Conservation (phyloP, 1,139 yeast genomes). For the Hansenula lynferdii region DNA sequence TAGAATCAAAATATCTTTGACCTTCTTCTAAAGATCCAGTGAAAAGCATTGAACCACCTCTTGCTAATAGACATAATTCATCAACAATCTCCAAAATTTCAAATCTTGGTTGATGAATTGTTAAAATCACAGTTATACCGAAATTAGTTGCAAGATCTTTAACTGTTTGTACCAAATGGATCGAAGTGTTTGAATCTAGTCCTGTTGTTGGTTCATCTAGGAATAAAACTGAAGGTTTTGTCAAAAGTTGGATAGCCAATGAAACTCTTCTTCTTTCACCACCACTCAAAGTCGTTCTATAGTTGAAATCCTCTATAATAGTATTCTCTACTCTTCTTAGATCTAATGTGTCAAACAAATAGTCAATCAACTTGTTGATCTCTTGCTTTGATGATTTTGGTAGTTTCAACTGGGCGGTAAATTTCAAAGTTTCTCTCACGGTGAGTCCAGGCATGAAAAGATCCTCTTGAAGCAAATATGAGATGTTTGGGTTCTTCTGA, state of each 20-base stretch:
- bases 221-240: conserved; percentile 68
- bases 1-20: conserved; percentile 40
- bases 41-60: conserved; percentile 60
- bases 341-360: conserved; percentile 56
- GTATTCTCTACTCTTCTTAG: conserved; percentile 58
- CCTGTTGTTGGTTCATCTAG: conserved; percentile 88
- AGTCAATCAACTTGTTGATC: conserved; percentile 45
- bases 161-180: conserved; percentile 57
- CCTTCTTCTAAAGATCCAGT: conserved; percentile 48
- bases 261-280: conserved; percentile 77
- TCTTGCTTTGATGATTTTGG: conserved; percentile 35
- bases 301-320: conserved; percentile 37
- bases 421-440: conserved; percentile 59
- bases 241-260: conserved; percentile 67
- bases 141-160: conserved; percentile 48
- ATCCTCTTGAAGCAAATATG: conserved; percentile 75
- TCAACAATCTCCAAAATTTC: conserved; percentile 69
- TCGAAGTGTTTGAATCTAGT: conserved; percentile 72
- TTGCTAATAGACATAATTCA: conserved; percentile 57
- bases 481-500: conserved; percentile 23
- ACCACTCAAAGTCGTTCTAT: conserved; percentile 31
- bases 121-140: conserved; percentile 69
- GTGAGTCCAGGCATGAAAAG: conserved; percentile 64
- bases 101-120: conserved; percentile 83
- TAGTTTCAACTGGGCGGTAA: conserved; percentile 65